Evolutionary conservation across 179 eudicot species (phyloP), one percentile per base, ranked within the genome.

Genomic region (Sideroxylon spinosum): DNA sequence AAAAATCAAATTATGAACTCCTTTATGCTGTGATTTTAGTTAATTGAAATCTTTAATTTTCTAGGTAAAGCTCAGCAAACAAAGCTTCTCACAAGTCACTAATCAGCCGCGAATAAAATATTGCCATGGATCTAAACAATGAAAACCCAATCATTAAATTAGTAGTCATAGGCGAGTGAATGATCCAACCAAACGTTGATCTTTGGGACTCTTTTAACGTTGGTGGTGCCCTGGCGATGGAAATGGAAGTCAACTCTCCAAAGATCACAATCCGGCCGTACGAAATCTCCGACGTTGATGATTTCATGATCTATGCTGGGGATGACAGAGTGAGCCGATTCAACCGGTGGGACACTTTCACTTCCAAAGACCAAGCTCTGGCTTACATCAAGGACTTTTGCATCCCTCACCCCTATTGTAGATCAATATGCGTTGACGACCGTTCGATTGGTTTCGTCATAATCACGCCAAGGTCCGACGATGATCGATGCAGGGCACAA

Each of bases 391-490:
- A 74, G 23, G 76, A 83, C 1, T 49, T 61, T 12, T 85, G 83
- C 78, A 85, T 82, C 63, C 86, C 86, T 62, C 91, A 88, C 63
- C 89, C 85, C 2, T 86, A 85, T 85, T 74, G 83, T 19, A 72
- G 87, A 44, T 78, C 89, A 13, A 88, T 88, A 28, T 85, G 89
- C 79, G 53, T 86, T n/a, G 62, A 86, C 14, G 87, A 86, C 72
- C 83, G 76, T 71, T 82, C 87, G 10, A 76, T 90, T 56, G 90
- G 91, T 9, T 87, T 77, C 56, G 26, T 90, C 13, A 71, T 82
- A 0, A 82, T 87, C 52, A 64, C 61, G 17, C 82, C 79, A 0
- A 81, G 86, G 23, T 71, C 80, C 16, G 93, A 83, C 6, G 82
- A 79, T 57, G 88, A 85, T 7, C 68, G 76, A 63, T 80, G 86